Base-by-base conservation (phyloP, 2,329 filamentous ascomycete genomes). In the Botryotinia convoluta region DNA sequence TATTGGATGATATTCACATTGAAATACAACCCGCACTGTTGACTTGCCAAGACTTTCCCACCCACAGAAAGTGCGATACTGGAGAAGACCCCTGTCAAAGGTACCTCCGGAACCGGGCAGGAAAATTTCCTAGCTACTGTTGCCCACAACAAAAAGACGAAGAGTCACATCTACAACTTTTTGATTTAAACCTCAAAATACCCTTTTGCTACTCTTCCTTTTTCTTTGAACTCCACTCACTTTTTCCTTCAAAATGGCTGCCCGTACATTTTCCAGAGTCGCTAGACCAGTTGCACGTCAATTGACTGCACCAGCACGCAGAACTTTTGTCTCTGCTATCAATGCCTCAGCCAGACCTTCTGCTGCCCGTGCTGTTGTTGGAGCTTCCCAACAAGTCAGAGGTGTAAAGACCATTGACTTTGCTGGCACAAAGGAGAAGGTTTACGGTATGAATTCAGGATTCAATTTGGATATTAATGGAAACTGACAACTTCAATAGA, bases 391-490 rank as follows among this genome's bases (percentile, higher is more conserved):
- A 77, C 89, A 91, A 82, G 86, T 89, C 78, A 92, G 96, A 83
- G 96, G 96, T 84, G 86, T 97, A 82, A 98, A 99, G 93, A 98
- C 95, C 80, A 95, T 99, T 85, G 95, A 98, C 90, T 99, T 99
- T 85, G 96, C 96, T 79, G 96, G 79, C 82, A 88, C 89, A 83
- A 95, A 97, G 87, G 96, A 99, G 90, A 90, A 91, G 79, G 96
- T 99, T 83, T 98, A 93, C 84, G 94, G 94, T 97, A 85, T 81
- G 64, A 16, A 89, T 82, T 72, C 51, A 74, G 14, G n/a, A 39
- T 59, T 29, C 45, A 45, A 45, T 32, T 64, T 48, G 48, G 54
- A 29, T 26, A 54, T 60, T 37, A 69, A 69, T 71, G 54, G 32
- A 72, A 75, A 76, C 78, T 80, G 69, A 80, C 72, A 71, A 76